A percentile compares a stretch with the other conserved stretches of the same genome.
Conservation (phyloP, 306 rosid species). For the Betula pendula region DNA sequence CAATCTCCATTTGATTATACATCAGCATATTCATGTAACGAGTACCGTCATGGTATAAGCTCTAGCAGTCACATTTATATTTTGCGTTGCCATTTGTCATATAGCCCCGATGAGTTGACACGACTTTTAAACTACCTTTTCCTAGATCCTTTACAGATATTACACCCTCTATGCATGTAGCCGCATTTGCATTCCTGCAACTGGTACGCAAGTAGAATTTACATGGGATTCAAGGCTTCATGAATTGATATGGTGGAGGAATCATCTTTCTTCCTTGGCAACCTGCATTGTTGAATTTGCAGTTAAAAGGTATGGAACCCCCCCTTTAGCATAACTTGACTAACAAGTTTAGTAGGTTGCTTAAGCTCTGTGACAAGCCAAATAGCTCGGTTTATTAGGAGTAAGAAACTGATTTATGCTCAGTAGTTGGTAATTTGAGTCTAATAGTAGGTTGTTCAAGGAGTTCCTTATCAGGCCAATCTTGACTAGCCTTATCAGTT, state of each 20-base stretch:
- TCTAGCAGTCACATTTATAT: not conserved
- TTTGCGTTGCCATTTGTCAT: not conserved
- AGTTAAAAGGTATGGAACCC: not conserved
- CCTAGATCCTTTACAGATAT: not conserved
- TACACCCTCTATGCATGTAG: not conserved
- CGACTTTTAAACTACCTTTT: not conserved
- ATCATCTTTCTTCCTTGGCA: conserved; percentile 28
- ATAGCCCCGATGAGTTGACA: not conserved
- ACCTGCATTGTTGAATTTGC: conserved; percentile 9
- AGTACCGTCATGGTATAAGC: not conserved
- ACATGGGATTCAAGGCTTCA: conserved; percentile 5
- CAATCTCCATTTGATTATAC: not conserved
- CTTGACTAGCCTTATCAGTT: too few species aligned
- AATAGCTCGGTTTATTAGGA: too few species aligned
- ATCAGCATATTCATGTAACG: not conserved
- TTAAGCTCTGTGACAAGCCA: not conserved
- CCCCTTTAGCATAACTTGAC: not conserved
- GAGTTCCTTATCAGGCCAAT: too few species aligned
- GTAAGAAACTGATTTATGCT: too few species aligned
- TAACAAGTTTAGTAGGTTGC: not conserved
- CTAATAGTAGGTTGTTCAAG: too few species aligned
- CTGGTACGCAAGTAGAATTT: not conserved
- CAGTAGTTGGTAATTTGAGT: too few species aligned
- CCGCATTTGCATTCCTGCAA: not conserved
- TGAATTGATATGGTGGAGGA: conserved; percentile 28